These are phyloP conservation scores for Mycena pura DNA, from an alignment of 768 basidiomycete genomes.

Conservation along the genomic window DNA sequence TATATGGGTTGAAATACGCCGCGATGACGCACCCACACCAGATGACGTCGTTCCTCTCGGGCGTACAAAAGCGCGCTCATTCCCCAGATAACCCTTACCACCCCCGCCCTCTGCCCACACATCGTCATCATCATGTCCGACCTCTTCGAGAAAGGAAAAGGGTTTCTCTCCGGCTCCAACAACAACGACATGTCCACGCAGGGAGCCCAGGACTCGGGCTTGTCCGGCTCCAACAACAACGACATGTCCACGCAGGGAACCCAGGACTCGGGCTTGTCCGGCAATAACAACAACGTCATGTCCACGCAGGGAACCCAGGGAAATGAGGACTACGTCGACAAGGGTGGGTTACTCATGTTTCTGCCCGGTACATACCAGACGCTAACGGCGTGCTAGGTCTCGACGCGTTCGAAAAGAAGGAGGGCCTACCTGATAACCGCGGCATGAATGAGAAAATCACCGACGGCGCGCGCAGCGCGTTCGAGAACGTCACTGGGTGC, in stretches of 20 bases:
- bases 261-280: not conserved
- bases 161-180: not conserved
- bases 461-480: constrained; percentile 1
- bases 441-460: constrained; percentile 8
- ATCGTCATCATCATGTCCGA: not conserved
- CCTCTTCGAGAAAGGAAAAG: constrained; percentile 6
- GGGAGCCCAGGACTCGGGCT: not conserved
- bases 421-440: constrained; percentile 1
- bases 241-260: too few species aligned
- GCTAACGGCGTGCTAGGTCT: not conserved
- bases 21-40: too few species aligned
- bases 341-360: constrained; percentile 1
- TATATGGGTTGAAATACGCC: too few species aligned
- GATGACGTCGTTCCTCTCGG: too few species aligned
- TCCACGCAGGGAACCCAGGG: not conserved
- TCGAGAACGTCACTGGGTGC: constrained; percentile 7
- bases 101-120: not conserved
- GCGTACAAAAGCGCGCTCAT: too few species aligned
- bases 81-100: too few species aligned
- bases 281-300: not conserved
- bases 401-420: not conserved
- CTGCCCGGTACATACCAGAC: too few species aligned
- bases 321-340: constrained; percentile 8
- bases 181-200: too few species aligned
- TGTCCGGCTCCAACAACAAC: too few species aligned